These are phyloP conservation scores for Silybum marianum DNA, from an alignment of 129 eudicot genomes.

Conservation along the genomic window DNA sequence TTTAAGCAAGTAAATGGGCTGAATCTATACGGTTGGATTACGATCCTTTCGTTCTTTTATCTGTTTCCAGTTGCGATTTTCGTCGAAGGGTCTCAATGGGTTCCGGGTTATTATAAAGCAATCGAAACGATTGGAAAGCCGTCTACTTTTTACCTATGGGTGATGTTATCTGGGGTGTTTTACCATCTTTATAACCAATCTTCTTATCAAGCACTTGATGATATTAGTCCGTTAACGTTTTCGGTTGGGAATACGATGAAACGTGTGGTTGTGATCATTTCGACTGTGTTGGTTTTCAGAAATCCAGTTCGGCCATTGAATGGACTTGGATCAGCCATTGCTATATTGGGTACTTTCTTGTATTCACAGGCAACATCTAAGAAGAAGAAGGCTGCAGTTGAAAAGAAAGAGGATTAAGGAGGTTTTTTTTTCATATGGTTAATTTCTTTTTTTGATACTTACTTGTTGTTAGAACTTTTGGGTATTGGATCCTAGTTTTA, in stretches of 20 bases:
- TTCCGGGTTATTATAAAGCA: conserved; percentile 88
- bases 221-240: conserved; percentile 88
- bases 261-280: conserved; percentile 89
- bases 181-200: conserved; percentile 95
- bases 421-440: conserved; percentile 10
- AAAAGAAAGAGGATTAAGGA: conserved; percentile 59
- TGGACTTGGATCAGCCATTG: conserved; percentile 96
- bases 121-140: conserved; percentile 66
- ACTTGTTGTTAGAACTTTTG: conserved; percentile 15
- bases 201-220: conserved; percentile 95
- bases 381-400: conserved; percentile 72
- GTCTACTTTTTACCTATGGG: conserved; percentile 82
- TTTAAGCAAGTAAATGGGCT: conserved; percentile 94
- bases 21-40: conserved; percentile 92
- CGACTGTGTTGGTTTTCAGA: conserved; percentile 83
- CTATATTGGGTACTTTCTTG: conserved; percentile 91
- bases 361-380: conserved; percentile 91
- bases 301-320: conserved; percentile 96
- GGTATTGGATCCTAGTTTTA: conserved; percentile 20
- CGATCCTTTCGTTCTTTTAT: conserved; percentile 69
- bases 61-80: conserved; percentile 85
- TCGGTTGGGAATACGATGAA: conserved; percentile 98
- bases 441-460: conserved; percentile 11
- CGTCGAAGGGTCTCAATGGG: conserved; percentile 97
- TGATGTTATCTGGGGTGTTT: conserved; percentile 82